These are phyloP conservation scores for Cladosporium oxysporum DNA, from an alignment of 2,329 filamentous ascomycete genomes.

Conservation along the genomic window DNA sequence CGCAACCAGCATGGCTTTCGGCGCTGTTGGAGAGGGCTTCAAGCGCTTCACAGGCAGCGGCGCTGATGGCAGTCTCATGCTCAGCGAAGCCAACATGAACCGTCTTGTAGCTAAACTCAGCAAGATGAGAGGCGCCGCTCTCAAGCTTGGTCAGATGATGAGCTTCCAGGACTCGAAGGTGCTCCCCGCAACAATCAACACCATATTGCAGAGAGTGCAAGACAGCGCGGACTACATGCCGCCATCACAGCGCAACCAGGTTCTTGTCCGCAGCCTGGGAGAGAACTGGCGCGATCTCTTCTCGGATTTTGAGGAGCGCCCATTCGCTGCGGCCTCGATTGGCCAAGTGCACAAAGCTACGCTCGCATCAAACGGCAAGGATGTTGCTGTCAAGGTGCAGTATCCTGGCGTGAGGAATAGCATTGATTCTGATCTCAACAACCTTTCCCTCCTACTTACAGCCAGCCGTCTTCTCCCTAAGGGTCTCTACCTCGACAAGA, in stretches of 20 bases:
- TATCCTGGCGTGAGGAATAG: constrained; percentile 95
- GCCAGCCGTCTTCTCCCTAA: constrained; percentile 88
- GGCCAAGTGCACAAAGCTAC: constrained; percentile 91
- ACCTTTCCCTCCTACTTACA: constrained; percentile 84
- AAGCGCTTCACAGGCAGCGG: constrained; percentile 74
- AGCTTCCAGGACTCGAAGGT: constrained; percentile 97
- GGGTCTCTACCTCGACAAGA: constrained; percentile 93
- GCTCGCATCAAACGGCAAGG: constrained; percentile 70
- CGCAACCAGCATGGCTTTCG: constrained; percentile 92
- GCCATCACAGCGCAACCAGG: constrained; percentile 83
- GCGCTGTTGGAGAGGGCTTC: constrained; percentile 81
- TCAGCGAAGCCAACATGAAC: constrained; percentile 90
- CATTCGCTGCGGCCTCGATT: constrained; percentile 93
- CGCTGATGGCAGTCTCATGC: constrained; percentile 72
- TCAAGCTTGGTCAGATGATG: constrained; percentile 97
- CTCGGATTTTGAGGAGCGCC: constrained; percentile 80
- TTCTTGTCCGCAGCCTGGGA: constrained; percentile 77
- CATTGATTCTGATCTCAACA: constrained; percentile 95
- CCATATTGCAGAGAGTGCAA: constrained; percentile 90
- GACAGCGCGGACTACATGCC: constrained; percentile 99
- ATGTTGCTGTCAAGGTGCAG: constrained; percentile 93
- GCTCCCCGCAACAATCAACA: constrained; percentile 81
- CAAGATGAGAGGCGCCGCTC: constrained; percentile 92
- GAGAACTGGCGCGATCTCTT: constrained; percentile 83
- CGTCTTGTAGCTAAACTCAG: constrained; percentile 89